Conservation (phyloP, 768 basidiomycete species). For the Calocybe indica region DNA sequence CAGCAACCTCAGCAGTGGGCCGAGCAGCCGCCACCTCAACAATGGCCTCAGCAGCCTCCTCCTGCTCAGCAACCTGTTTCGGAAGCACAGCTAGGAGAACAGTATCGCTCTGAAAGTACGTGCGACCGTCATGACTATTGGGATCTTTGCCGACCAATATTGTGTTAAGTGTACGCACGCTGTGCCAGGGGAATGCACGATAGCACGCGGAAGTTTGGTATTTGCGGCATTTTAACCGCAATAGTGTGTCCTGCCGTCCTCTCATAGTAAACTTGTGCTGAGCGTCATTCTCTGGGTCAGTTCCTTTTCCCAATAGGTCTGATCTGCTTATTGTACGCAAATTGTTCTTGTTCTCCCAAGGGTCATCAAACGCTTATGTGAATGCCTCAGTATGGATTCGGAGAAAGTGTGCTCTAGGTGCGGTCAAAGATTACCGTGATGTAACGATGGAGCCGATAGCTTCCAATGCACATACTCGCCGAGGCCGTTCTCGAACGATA, state of each 20-base stretch:
- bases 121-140: background rate
- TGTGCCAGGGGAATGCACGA: constrained; percentile 21
- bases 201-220: constrained; percentile 16
- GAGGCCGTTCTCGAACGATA: no score
- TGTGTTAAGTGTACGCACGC: constrained; percentile 16
- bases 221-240: constrained; percentile 22
- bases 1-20: background rate
- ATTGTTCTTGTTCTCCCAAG: background rate
- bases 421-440: constrained; percentile 10
- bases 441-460: no score
- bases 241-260: constrained; percentile 11
- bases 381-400: constrained; percentile 18
- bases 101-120: constrained; percentile 18
- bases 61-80: constrained; percentile 3
- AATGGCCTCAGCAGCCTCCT: constrained; percentile 3
- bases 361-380: background rate
- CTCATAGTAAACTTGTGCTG: background rate
- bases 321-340: constrained; percentile 19
- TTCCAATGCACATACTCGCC: no score
- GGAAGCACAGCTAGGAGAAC: constrained; percentile 14
- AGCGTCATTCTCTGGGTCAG: constrained; percentile 4
- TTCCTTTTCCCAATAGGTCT: constrained; percentile 19
- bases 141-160: background rate
- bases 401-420: constrained; percentile 25
- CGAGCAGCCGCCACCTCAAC: background rate